phyloP scores from a whole-genome alignment of 1,284 basidiomycete species.

The Heterobasidion parviporum region DNA sequence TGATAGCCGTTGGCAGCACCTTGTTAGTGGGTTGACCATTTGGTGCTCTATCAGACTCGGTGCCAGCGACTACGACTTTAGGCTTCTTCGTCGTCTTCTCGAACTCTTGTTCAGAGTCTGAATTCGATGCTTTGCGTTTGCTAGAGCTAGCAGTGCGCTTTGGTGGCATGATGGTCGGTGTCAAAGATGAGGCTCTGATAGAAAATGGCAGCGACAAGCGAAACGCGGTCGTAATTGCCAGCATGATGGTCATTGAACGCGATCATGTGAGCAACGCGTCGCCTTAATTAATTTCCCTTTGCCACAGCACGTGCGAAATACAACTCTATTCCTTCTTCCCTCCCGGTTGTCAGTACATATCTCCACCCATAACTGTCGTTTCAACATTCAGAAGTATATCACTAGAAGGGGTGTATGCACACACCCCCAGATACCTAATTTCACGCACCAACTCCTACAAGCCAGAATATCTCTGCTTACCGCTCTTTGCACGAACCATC shows the following conservation, averaged over 20 bases:
- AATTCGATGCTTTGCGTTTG: constrained; percentile 18
- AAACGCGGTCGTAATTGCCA: background rate
- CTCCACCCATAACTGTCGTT: background rate
- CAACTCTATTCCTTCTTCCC: background rate
- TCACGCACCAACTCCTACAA: background rate
- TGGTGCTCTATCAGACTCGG: constrained; percentile 11
- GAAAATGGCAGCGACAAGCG: background rate
- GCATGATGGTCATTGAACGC: background rate
- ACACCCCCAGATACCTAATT: no score
- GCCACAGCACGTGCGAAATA: background rate
- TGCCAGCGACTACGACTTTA: constrained; percentile 7
- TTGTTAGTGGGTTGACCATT: constrained; percentile 67
- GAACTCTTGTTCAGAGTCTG: constrained; percentile 13
- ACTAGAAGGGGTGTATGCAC: no score
- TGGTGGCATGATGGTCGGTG: constrained; percentile 19
- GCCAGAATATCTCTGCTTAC: no score
- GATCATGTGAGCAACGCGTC: background rate
- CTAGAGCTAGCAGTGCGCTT: constrained; percentile 20
- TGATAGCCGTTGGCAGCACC: constrained; percentile 53
- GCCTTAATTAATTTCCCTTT: background rate
- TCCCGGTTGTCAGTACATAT: background rate
- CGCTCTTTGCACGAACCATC: no score
- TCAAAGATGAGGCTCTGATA: background rate
- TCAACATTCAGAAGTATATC: background rate
- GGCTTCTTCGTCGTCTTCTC: constrained; percentile 13